Conservation (phyloP, 2,329 filamentous ascomycete species). For the Pseudopyricularia javanii region DNA sequence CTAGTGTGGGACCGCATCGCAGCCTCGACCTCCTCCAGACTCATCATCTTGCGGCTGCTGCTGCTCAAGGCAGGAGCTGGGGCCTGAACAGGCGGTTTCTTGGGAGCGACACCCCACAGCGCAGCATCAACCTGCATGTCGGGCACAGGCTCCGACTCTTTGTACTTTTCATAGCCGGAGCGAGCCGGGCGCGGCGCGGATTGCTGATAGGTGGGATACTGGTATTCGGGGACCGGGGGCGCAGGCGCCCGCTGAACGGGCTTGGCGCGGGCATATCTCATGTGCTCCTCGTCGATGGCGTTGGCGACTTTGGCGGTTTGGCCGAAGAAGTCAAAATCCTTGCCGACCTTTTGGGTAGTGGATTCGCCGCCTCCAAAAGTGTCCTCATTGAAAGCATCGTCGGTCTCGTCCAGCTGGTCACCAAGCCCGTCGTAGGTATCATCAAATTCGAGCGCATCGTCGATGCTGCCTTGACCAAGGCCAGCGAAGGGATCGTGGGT, state of each 20-base stretch:
- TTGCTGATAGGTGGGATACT: conserved; percentile 17
- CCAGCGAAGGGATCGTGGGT: conserved; percentile 78
- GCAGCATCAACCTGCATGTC: conserved; percentile 88
- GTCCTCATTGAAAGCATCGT: conserved; percentile 93
- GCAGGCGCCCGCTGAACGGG: conserved; percentile 36
- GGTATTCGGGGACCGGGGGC: conserved; percentile 2
- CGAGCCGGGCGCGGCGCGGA: conserved; percentile 46
- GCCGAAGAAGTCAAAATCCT: conserved; percentile 95
- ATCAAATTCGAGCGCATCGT: conserved; percentile 66
- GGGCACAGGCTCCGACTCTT: conserved; percentile 73
- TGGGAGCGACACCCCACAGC: conserved; percentile 73
- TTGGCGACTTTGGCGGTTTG: conserved; percentile 77
- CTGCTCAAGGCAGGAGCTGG: conserved; percentile 19
- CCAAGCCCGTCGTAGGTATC: conserved; percentile 95
- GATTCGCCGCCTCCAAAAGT: conserved; percentile 57
- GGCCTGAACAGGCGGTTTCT: conserved; percentile 26
- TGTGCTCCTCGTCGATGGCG: conserved; percentile 83
- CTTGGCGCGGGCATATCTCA: conserved; percentile 67
- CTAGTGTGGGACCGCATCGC: conserved; percentile 66
- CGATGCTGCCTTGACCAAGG: conserved; percentile 52
- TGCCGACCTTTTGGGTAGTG: conserved; percentile 50
- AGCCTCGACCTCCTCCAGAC: conserved; percentile 91
- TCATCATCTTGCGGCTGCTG: conserved; percentile 70
- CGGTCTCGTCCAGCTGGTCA: conserved; percentile 78
- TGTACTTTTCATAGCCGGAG: conserved; percentile 86